A percentile compares a stretch with the other conserved stretches of the same genome.
phyloP scores from a whole-genome alignment of 2,329 filamentous ascomycete species.

The Aspergillus sp. region DNA sequence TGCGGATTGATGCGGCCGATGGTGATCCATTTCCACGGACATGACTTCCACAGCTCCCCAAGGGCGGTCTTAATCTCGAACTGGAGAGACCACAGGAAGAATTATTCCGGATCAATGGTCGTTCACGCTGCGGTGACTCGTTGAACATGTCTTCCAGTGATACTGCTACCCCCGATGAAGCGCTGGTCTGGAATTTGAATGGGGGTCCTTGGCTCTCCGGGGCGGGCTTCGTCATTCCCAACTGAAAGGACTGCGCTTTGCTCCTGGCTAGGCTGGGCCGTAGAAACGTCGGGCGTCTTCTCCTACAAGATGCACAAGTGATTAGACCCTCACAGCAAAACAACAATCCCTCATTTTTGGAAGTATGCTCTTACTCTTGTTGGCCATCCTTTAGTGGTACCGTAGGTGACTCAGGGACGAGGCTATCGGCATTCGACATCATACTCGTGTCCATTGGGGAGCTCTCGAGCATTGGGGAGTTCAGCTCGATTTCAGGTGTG shows the following conservation, averaged over 20 bases:
- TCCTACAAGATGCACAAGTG: constrained; percentile 45
- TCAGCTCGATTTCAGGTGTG: constrained; percentile 62
- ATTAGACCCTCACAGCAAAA: constrained; percentile 20
- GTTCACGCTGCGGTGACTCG: constrained; percentile 73
- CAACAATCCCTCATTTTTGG: background rate
- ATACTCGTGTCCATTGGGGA: constrained; percentile 46
- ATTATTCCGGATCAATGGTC: constrained; percentile 60
- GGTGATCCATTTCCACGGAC: constrained; percentile 73
- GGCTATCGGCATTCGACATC: constrained; percentile 39
- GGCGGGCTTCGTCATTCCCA: constrained; percentile 60
- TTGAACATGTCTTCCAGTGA: constrained; percentile 79
- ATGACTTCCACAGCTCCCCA: constrained; percentile 56
- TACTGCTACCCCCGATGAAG: constrained; percentile 59
- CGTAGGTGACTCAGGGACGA: constrained; percentile 40
- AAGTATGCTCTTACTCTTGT: constrained; percentile 36
- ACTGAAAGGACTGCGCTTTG: constrained; percentile 72
- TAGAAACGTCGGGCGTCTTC: constrained; percentile 66
- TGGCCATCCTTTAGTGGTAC: constrained; percentile 29
- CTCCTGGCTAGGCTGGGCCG: constrained; percentile 73
- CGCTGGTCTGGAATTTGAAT: constrained; percentile 70
- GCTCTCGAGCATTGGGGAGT: constrained; percentile 68
- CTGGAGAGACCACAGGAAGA: constrained; percentile 58
- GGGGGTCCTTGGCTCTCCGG: constrained; percentile 67
- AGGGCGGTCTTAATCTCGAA: constrained; percentile 65
- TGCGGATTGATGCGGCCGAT: constrained; percentile 67